Percentiles rank a stretch among this genome's conserved stretches.
Evolutionary conservation across 2,329 filamentous ascomycete genomes (phyloP).

Genomic region (Penicillium sp.): DNA sequence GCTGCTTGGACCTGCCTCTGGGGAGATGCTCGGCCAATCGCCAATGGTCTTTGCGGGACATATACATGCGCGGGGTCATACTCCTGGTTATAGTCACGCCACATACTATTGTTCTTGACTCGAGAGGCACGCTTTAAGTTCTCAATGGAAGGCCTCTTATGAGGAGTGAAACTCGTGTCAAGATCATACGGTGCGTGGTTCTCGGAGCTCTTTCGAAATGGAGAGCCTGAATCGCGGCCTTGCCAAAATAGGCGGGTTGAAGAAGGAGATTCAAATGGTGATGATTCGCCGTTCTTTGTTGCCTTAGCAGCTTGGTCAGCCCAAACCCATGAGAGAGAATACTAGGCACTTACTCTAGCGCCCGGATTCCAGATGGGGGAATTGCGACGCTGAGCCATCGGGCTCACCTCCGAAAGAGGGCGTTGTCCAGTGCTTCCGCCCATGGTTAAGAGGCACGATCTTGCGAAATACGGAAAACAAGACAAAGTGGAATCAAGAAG

Average conservation of each 20-base stretch:
- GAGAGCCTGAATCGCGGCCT: constrained; percentile 70
- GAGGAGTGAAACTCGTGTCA: constrained; percentile 70
- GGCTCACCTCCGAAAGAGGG: constrained; percentile 87
- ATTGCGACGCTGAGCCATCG: constrained; percentile 84
- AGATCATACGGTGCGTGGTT: constrained; percentile 67
- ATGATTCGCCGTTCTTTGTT: constrained; percentile 72
- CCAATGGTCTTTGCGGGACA: constrained; percentile 79
- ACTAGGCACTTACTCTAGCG: constrained; percentile 63
- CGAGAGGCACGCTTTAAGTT: constrained; percentile 92
- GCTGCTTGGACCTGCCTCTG: constrained; percentile 71
- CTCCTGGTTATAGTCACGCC: constrained; percentile 88
- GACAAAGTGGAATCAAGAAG: constrained; percentile 19
- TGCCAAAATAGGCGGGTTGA: constrained; percentile 95
- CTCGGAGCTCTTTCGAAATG: constrained; percentile 68
- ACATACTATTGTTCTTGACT: constrained; percentile 98
- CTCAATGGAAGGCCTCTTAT: constrained; percentile 89
- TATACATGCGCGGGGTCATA: constrained; percentile 83
- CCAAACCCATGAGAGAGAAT: neutral
- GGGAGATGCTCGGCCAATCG: constrained; percentile 61
- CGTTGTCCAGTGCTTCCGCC: constrained; percentile 64
- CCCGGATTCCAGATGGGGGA: constrained; percentile 86
- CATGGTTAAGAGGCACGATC: constrained; percentile 58
- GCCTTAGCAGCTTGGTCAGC: constrained; percentile 61
- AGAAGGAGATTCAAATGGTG: constrained; percentile 65
- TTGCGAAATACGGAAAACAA: constrained; percentile 9